phyloP scores from a whole-genome alignment of 129 eudicot genomes.

The Silybum marianum region DNA sequence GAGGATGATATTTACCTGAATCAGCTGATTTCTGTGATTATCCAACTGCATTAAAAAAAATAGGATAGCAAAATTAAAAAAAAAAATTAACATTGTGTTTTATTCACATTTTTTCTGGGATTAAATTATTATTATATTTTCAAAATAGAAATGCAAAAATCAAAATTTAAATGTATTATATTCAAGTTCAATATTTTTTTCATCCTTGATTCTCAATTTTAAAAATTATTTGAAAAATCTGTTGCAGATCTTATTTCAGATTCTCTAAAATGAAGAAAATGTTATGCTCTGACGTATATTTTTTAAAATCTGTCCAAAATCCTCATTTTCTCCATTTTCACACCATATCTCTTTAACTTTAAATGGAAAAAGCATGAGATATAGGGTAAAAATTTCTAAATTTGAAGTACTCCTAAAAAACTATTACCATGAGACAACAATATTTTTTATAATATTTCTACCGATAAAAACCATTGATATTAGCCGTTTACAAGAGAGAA shows the following conservation, averaged over 20 bases:
- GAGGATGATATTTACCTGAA: constrained; percentile 52
- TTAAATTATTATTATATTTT: no score
- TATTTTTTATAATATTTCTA: no score
- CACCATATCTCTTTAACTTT: no score
- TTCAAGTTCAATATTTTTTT: neutral
- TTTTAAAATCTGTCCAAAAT: no score
- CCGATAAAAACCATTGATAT: no score
- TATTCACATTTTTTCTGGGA: neutral
- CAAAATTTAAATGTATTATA: neutral
- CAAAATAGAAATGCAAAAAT: neutral
- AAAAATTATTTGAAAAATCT: neutral
- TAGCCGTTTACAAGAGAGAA: no score
- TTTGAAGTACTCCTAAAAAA: no score
- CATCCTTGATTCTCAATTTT: neutral
- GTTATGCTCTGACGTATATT: neutral
- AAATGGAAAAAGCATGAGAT: no score
- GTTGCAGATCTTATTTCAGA: neutral
- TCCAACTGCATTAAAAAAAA: constrained; percentile 58
- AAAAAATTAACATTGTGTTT: neutral
- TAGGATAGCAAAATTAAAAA: neutral
- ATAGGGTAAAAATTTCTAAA: no score
- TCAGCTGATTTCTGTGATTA: constrained; percentile 88
- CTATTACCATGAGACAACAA: no score
- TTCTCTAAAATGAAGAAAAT: no score
- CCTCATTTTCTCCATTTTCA: no score